Evolutionary conservation across 2,329 filamentous ascomycete species (phyloP).

Genomic region (Aureobasidium sp.): DNA sequence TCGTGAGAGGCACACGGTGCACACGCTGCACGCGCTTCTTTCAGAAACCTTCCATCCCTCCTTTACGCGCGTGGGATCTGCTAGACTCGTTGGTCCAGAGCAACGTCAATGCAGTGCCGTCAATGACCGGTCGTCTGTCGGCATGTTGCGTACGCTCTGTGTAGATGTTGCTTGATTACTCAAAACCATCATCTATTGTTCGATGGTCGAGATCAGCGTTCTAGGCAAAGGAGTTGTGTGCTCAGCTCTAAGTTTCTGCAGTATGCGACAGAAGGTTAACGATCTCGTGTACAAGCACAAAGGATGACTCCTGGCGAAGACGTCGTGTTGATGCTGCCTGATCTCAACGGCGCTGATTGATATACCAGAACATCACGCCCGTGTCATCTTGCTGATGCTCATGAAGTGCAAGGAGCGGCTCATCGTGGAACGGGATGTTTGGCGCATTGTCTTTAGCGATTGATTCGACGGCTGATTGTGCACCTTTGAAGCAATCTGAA

Average conservation of each 20-base stretch:
- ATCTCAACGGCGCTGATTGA: not conserved
- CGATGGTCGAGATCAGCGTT: not conserved
- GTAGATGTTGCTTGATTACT: not conserved
- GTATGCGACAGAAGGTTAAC: not conserved
- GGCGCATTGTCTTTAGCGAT: not conserved
- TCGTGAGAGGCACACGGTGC: not conserved
- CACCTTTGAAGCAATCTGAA: not conserved
- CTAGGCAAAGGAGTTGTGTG: not conserved
- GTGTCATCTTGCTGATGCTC: not conserved
- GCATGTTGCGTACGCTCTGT: not conserved
- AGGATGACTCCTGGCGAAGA: not conserved
- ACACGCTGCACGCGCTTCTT: not conserved
- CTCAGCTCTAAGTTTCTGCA: not conserved
- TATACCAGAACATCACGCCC: not conserved
- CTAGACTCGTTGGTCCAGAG: not conserved
- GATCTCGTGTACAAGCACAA: not conserved
- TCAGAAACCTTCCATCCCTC: conserved; percentile 5
- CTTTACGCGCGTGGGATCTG: not conserved
- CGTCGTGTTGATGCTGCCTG: not conserved
- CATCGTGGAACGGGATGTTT: not conserved
- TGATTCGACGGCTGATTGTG: not conserved
- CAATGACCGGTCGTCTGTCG: not conserved
- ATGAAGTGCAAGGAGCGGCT: not conserved
- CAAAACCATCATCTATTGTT: too few species aligned
- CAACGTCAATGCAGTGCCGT: not conserved